These are phyloP conservation scores for Quercus dentata DNA, from an alignment of 306 rosid species.

Conservation along the genomic window DNA sequence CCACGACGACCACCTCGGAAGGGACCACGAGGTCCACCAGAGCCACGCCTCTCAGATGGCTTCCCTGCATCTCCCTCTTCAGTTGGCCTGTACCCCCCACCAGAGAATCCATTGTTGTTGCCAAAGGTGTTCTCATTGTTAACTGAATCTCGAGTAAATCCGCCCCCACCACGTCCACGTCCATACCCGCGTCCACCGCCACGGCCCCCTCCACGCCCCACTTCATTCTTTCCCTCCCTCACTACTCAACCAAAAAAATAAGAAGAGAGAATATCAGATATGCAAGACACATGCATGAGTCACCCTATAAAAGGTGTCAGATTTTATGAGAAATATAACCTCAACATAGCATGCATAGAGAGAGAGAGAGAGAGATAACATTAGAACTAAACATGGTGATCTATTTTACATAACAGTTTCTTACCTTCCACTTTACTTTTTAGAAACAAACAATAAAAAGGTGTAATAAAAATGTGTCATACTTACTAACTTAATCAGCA, in stretches of 20 bases:
- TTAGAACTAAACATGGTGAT: neutral
- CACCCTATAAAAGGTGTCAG: neutral
- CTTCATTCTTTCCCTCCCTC: slow-evolving; percentile 42
- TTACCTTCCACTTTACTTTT: neutral
- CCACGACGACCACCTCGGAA: slow-evolving; percentile 58
- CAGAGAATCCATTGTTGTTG: slow-evolving; percentile 34
- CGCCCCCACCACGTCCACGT: slow-evolving; percentile 50
- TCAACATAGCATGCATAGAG: neutral
- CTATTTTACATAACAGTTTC: neutral
- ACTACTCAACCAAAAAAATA: slow-evolving; percentile 20
- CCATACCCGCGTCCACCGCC: slow-evolving; percentile 46
- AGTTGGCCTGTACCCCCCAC: slow-evolving; percentile 37
- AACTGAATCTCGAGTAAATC: slow-evolving; percentile 35
- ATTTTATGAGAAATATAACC: neutral
- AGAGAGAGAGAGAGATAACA: neutral
- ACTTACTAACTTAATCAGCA: too few species aligned
- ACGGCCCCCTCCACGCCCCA: slow-evolving; percentile 50
- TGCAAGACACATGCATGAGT: neutral
- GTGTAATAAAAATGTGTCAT: neutral
- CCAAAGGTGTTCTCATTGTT: slow-evolving; percentile 35
- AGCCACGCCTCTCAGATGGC: slow-evolving; percentile 51
- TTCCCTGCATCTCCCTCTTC: slow-evolving; percentile 48
- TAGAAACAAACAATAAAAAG: neutral
- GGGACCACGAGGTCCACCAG: slow-evolving; percentile 48
- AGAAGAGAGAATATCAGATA: neutral